Evolutionary conservation across 169 alveolate genomes (phyloP).

Genomic region (Cryptosporidium baileyi): DNA sequence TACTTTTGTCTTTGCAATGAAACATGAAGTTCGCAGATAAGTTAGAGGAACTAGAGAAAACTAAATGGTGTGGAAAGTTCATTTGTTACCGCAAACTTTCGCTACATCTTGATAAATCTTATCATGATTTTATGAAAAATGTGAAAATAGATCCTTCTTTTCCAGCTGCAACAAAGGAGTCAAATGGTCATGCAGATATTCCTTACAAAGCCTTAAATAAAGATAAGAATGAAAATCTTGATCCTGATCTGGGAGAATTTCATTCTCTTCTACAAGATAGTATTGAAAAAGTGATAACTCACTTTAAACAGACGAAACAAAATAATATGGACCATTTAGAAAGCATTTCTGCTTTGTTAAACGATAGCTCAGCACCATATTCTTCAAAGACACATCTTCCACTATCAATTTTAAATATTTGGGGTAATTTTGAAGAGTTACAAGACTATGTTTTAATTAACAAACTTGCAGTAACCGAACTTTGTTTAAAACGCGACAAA

Average conservation of each 20-base stretch:
- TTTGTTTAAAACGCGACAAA: conserved; percentile 83
- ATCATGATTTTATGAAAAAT: conserved; percentile 11
- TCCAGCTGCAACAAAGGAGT: conserved; percentile 24
- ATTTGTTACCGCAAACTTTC: conserved; percentile 66
- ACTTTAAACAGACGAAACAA: conserved; percentile 64
- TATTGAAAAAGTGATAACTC: conserved; percentile 73
- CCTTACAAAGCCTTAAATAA: conserved; percentile 51
- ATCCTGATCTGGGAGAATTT: conserved; percentile 59
- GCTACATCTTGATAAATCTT: conserved; percentile 25
- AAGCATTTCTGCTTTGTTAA: conserved; percentile 70
- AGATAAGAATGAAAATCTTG: conserved; percentile 15
- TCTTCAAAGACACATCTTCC: conserved; percentile 75
- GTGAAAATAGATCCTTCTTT: conserved; percentile 48
- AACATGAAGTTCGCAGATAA: conserved; percentile 76
- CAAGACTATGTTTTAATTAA: conserved; percentile 80
- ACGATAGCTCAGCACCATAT: conserved; percentile 67
- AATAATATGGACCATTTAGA: conserved; percentile 74
- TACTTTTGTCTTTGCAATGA: conserved; percentile 28
- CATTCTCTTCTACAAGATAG: conserved; percentile 73
- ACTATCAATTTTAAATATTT: conserved; percentile 77
- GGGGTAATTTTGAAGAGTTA: conserved; percentile 83
- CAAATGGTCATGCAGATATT: conserved; percentile 9
- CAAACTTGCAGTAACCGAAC: conserved; percentile 82
- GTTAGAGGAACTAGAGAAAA: conserved; percentile 66
- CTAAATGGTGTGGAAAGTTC: conserved; percentile 73